Evolutionary conservation across 2,329 filamentous ascomycete genomes (phyloP).

Genomic region (Exserohilum rostratum): DNA sequence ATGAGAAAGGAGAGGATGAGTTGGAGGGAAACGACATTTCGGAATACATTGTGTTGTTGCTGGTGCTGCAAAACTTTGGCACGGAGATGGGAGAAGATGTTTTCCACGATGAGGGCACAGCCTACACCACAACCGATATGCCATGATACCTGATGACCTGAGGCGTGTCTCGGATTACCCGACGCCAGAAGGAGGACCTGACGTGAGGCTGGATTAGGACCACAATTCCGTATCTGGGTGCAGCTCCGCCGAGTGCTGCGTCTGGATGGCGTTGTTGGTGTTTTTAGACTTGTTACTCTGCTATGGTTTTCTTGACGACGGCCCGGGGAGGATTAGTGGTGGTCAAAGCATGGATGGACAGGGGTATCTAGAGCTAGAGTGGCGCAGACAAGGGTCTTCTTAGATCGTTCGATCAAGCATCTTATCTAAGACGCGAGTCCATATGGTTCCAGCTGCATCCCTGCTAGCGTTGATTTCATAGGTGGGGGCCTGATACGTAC

Average conservation of each 20-base stretch:
- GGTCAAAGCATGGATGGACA: too few species aligned
- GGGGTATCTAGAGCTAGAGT: too few species aligned
- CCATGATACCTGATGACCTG: neutral
- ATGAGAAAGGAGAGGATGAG: neutral
- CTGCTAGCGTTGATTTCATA: too few species aligned
- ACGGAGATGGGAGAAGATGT: neutral
- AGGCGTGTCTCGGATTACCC: neutral
- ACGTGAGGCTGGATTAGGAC: neutral
- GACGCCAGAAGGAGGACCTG: neutral
- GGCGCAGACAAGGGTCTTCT: too few species aligned
- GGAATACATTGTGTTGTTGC: neutral
- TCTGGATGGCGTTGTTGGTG: neutral
- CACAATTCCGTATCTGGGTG: neutral
- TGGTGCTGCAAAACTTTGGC: neutral
- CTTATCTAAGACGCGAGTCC: too few species aligned
- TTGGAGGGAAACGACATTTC: neutral
- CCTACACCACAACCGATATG: neutral
- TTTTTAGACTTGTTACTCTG: neutral
- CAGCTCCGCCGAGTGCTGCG: neutral
- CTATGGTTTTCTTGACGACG: too few species aligned
- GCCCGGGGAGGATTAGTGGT: too few species aligned
- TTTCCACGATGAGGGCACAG: neutral
- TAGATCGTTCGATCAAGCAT: too few species aligned
- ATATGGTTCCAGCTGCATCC: too few species aligned
- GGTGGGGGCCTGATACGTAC: too few species aligned